phyloP scores from a whole-genome alignment of 148 eudicot genomes.

The Rhododendron mucronatum region DNA sequence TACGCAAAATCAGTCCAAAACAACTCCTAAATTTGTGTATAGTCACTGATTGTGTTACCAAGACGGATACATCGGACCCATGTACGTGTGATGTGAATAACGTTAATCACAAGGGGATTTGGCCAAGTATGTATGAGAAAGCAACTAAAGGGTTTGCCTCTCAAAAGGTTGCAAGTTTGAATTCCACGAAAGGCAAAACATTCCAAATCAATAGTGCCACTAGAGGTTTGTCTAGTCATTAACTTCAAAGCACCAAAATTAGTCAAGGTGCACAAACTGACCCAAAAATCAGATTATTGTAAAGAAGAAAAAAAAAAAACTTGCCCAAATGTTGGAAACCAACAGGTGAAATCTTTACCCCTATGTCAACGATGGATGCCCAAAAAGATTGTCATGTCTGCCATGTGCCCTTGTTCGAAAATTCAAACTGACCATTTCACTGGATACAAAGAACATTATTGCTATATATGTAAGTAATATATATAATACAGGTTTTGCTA shows the following conservation, averaged over 20 bases:
- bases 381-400: neutral
- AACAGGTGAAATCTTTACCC: neutral
- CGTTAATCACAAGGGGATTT: no score
- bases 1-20: neutral
- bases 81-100: no score
- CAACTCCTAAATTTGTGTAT: neutral
- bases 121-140: no score
- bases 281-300: no score
- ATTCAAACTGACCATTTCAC: neutral
- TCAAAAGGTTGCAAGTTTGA: no score
- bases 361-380: neutral
- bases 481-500: neutral
- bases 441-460: neutral
- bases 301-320: no score
- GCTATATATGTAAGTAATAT: neutral
- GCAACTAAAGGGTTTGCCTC: no score
- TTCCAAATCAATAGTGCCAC: no score
- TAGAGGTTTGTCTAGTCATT: no score
- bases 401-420: neutral
- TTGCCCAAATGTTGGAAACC: neutral
- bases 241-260: no score
- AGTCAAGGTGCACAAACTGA: no score
- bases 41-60: neutral
- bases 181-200: neutral
- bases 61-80: neutral